phyloP scores from a whole-genome alignment of 176 grass and related monocot species.

The Rhynchospora tenuis region DNA sequence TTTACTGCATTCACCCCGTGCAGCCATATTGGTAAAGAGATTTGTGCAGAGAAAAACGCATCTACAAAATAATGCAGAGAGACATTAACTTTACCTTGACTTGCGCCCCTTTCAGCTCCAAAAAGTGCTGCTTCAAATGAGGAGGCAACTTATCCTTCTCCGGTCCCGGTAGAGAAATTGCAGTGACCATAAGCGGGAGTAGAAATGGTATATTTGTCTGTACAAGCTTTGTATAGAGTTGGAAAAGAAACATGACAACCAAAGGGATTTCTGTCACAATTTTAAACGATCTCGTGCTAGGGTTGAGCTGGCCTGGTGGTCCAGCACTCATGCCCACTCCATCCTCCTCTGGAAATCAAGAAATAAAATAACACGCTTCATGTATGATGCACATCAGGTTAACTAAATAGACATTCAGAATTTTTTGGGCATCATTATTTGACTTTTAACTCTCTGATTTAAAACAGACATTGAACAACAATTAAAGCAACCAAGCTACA shows the following conservation, averaged over 20 bases:
- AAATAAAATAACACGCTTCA: constrained; percentile 24
- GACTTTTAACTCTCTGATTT: neutral
- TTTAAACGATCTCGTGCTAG: constrained; percentile 91
- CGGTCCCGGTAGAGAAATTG: constrained; percentile 77
- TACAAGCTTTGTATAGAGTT: constrained; percentile 91
- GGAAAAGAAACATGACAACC: constrained; percentile 99
- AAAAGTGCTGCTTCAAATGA: constrained; percentile 71
- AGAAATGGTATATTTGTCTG: constrained; percentile 89
- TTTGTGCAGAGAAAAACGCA: no score
- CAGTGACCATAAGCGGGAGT: constrained; percentile 82
- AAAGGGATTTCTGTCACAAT: constrained; percentile 95
- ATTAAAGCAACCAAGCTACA: constrained; percentile 1
- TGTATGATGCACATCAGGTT: constrained; percentile 8
- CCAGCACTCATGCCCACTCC: constrained; percentile 25
- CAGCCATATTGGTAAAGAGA: neutral
- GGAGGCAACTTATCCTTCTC: constrained; percentile 77
- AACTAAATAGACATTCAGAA: neutral
- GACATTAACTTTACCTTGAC: constrained; percentile 61
- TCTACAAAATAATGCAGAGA: neutral
- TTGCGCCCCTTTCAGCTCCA: constrained; percentile 91
- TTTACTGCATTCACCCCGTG: neutral
- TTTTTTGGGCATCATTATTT: neutral
- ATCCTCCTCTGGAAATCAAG: constrained; percentile 38
- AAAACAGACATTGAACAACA: neutral
- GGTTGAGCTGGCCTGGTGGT: constrained; percentile 70